Evolutionary conservation across 768 basidiomycete species (phyloP), one percentile per base, ranked within the genome.

Genomic region (Fomitopsis serialis): DNA sequence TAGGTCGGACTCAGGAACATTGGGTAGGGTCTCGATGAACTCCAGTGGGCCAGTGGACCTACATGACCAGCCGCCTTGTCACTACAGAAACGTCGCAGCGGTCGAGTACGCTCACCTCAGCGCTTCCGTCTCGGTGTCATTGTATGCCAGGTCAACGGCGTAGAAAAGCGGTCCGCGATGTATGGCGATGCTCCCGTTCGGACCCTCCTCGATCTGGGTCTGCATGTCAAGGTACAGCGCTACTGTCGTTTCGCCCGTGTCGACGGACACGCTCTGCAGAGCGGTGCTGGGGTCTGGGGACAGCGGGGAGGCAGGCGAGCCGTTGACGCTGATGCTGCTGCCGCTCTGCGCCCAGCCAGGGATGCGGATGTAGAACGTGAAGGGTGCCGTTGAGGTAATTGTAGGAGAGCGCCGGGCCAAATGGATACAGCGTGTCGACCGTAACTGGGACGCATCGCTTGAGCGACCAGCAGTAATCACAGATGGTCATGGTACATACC

Each of bases 131-230:
- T 79, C 69, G 50, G 74, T 66, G 7, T 73, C 63, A 58, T 79
- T 77, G 46, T 62, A 67, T 1, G 68, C 58, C 23, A 81, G 68
- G 63, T 81, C 79, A 55, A 76, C 77, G 3, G 80, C 79, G 59
- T 80, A 81, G 63, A 81, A 72, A 42, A 81, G 60, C 10, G 79
- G 76, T 15, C 79, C 80, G 9, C 79, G 75, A 45, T 81, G 78
- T 15, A 82, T 70, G 9, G 79, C 79, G 46, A 80, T 69, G 7
- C 78, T 78, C 7, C 74, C 73, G 57, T 80, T 74, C 17, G 78
- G 77, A n/a, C 80, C 71, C 27, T 60, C 70, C 61, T 82, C 79
- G 32, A 72, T 72, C 2, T 73, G 74, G 48, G 80, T 78, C 9
- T 67, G 66, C 19, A 78, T 72, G 11, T 77, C 78, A 15, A 81